phyloP scores from a whole-genome alignment of 768 basidiomycete species.

The Suillus occidentalis region DNA sequence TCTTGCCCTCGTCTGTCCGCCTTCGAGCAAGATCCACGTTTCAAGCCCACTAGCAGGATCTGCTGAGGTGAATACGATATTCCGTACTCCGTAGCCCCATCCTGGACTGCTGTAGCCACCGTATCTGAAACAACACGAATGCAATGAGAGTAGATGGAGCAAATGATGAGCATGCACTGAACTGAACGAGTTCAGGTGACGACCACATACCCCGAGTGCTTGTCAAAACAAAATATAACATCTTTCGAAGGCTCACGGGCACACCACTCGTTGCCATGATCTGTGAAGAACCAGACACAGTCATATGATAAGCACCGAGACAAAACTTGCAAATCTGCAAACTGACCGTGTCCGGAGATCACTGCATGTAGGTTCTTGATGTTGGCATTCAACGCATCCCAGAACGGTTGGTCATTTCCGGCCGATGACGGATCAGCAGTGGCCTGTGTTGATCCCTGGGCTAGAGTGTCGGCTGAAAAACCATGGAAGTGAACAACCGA shows the following conservation, averaged over 20 bases:
- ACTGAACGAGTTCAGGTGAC: neutral
- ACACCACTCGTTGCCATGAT: slow-evolving; percentile 83
- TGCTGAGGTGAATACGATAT: slow-evolving; percentile 55
- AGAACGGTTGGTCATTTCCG: slow-evolving; percentile 60
- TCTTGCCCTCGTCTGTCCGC: slow-evolving; percentile 53
- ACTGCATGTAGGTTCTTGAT: slow-evolving; percentile 68
- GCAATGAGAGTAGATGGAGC: slow-evolving; percentile 1
- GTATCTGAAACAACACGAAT: slow-evolving; percentile 43
- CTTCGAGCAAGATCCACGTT: slow-evolving; percentile 66
- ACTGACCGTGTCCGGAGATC: slow-evolving; percentile 69
- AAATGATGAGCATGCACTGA: neutral
- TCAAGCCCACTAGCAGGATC: slow-evolving; percentile 47
- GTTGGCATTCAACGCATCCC: slow-evolving; percentile 55
- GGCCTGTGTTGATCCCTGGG: slow-evolving; percentile 61
- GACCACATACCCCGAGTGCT: slow-evolving; percentile 63
- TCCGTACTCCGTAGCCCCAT: slow-evolving; percentile 67
- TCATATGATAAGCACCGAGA: slow-evolving; percentile 1
- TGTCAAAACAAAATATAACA: slow-evolving; percentile 72
- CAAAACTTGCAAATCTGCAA: slow-evolving; percentile 1
- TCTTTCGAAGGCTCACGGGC: slow-evolving; percentile 59
- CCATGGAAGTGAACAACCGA: neutral
- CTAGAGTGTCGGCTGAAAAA: slow-evolving; percentile 49
- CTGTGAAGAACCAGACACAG: slow-evolving; percentile 32
- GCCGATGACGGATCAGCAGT: slow-evolving; percentile 36
- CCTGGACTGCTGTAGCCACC: slow-evolving; percentile 52